phyloP scores from a whole-genome alignment of 306 rosid species.

The Aeschynomene evenia region DNA sequence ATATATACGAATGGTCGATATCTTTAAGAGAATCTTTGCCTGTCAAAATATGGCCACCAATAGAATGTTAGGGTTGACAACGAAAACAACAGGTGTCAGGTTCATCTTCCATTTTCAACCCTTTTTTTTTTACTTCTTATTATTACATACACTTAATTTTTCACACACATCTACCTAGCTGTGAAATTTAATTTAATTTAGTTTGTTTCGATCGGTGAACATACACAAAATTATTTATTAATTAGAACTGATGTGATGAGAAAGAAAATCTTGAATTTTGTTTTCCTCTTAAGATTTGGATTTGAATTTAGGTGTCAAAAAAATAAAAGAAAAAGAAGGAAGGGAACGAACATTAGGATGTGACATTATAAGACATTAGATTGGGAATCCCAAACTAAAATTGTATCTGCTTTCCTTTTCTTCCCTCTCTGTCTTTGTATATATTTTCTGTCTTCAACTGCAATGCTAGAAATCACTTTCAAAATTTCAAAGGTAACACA shows the following conservation, averaged over 20 bases:
- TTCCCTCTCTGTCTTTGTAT: slow-evolving; percentile 38
- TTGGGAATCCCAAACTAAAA: slow-evolving; percentile 42
- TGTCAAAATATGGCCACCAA: slow-evolving; percentile 61
- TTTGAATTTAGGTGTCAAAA: slow-evolving; percentile 19
- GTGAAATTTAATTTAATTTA: too few species aligned
- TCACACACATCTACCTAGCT: slow-evolving; percentile 30
- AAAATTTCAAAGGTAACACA: slow-evolving; percentile 32
- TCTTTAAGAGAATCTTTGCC: slow-evolving; percentile 62
- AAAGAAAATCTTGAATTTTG: slow-evolving; percentile 29
- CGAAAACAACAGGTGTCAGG: slow-evolving; percentile 45
- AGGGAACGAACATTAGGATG: slow-evolving; percentile 30
- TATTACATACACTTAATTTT: too few species aligned
- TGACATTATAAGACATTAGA: slow-evolving; percentile 40
- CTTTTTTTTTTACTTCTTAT: slow-evolving; percentile 24
- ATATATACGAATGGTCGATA: slow-evolving; percentile 56
- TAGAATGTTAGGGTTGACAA: slow-evolving; percentile 56
- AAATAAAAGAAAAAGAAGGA: neutral
- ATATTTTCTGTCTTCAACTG: slow-evolving; percentile 47
- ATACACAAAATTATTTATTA: too few species aligned
- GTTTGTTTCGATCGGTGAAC: slow-evolving; percentile 13
- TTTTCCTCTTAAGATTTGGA: slow-evolving; percentile 21
- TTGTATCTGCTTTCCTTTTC: slow-evolving; percentile 45
- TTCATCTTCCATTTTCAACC: slow-evolving; percentile 41
- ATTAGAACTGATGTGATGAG: neutral
- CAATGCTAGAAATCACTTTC: slow-evolving; percentile 34